Evolutionary conservation across 129 eudicot species (phyloP).

Genomic region (Arctium lappa): DNA sequence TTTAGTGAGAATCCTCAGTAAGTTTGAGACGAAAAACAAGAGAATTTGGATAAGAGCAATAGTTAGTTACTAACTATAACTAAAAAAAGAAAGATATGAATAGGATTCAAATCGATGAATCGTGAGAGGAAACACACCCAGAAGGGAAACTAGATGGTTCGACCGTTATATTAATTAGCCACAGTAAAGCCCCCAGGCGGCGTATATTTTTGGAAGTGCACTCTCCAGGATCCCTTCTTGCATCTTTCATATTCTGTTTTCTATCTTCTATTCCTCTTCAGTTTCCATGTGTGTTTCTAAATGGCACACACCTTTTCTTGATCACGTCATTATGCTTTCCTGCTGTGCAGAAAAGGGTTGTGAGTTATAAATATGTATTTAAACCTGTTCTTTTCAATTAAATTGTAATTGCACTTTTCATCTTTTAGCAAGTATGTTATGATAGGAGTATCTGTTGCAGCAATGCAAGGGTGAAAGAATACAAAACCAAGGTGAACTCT

Average conservation of each 20-base stretch:
- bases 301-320: neutral
- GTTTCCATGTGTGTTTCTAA: neutral
- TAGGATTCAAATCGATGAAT: neutral
- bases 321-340: neutral
- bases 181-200: neutral
- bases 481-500: neutral
- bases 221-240: too few species aligned
- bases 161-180: neutral
- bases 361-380: neutral
- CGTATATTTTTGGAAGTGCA: too few species aligned
- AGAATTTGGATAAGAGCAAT: neutral
- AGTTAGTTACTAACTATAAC: neutral
- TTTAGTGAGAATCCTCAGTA: too few species aligned
- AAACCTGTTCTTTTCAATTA: neutral
- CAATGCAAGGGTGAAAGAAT: neutral
- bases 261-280: neutral
- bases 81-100: neutral
- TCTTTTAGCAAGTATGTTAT: neutral
- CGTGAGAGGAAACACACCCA: too few species aligned
- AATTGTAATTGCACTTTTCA: neutral
- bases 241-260: neutral
- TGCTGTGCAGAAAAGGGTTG: neutral
- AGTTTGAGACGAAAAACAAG: neutral
- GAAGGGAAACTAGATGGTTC: too few species aligned
- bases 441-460: neutral